Conservation (phyloP, 345 rosid species). For the Eucalyptus caleyi region DNA sequence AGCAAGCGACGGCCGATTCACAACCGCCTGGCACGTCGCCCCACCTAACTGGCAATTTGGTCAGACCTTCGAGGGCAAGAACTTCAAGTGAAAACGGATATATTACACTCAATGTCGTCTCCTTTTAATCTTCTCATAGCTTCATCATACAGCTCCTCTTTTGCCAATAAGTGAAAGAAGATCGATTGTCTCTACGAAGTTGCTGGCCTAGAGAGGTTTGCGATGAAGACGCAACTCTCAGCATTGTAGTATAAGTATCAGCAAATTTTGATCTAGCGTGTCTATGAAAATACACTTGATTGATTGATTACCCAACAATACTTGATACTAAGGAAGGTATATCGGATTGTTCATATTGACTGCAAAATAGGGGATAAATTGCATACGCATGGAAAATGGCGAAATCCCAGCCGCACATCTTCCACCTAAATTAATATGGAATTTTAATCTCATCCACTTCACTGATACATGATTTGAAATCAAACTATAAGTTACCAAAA, state of each 20-base stretch:
- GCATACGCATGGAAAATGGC: neutral
- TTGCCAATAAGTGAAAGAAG: neutral
- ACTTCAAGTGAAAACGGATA: constrained; percentile 20
- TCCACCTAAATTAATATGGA: neutral
- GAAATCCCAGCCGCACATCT: neutral
- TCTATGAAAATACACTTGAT: neutral
- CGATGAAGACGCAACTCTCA: neutral
- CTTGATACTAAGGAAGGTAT: neutral
- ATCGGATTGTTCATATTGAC: neutral
- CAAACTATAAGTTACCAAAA: neutral
- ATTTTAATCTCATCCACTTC: neutral
- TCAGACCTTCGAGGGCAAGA: constrained; percentile 27
- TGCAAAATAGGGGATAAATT: neutral
- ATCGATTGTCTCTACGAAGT: neutral
- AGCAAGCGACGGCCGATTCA: constrained; percentile 23
- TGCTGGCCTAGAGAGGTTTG: neutral
- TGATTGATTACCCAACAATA: neutral
- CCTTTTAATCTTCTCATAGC: neutral
- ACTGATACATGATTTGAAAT: neutral
- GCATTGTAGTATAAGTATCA: neutral
- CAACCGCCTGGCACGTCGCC: constrained; percentile 24
- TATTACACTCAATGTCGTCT: neutral
- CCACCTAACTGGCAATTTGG: constrained; percentile 40
- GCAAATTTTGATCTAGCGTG: neutral
- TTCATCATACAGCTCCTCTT: neutral